Conservation (phyloP, 1,284 basidiomycete species). For the Neolentinus lepideus region DNA sequence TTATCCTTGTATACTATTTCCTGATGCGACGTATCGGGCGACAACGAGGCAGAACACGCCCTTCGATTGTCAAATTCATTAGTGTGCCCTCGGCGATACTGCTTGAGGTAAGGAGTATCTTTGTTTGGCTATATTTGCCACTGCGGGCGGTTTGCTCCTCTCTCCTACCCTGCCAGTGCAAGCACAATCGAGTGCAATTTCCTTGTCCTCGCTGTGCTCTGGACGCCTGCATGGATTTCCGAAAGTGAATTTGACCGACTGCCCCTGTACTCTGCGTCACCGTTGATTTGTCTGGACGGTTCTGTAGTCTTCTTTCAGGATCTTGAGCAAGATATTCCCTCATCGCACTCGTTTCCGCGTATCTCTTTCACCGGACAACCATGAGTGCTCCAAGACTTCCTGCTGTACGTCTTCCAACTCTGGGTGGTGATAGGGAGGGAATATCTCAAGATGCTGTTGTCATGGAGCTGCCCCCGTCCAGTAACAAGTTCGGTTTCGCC, state of each 20-base stretch:
- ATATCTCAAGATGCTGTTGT: conserved; percentile 25
- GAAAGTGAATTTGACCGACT: neutral
- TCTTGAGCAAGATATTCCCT: neutral
- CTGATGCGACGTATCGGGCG: neutral
- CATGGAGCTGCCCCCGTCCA: conserved; percentile 31
- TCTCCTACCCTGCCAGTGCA: neutral
- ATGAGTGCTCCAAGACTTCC: conserved; percentile 24
- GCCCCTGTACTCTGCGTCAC: neutral
- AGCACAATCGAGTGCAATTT: neutral
- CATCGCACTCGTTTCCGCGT: neutral
- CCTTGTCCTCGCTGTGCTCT: neutral
- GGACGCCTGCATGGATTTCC: neutral
- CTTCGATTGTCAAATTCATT: neutral
- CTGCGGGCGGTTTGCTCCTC: neutral
- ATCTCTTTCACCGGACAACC: conserved; percentile 9
- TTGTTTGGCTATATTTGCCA: neutral
- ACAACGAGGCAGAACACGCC: neutral
- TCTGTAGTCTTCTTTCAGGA: neutral
- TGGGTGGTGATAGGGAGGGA: conserved; percentile 20
- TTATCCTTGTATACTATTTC: neutral
- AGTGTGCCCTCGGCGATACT: neutral
- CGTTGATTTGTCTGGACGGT: neutral
- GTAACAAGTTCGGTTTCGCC: conserved; percentile 43
- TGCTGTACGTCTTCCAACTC: conserved; percentile 26
- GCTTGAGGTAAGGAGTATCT: neutral